Percentiles rank a stretch among this genome's conserved stretches.
phyloP scores from a whole-genome alignment of 108 stramenopile species.

The Stephanodiscus minutulus region DNA sequence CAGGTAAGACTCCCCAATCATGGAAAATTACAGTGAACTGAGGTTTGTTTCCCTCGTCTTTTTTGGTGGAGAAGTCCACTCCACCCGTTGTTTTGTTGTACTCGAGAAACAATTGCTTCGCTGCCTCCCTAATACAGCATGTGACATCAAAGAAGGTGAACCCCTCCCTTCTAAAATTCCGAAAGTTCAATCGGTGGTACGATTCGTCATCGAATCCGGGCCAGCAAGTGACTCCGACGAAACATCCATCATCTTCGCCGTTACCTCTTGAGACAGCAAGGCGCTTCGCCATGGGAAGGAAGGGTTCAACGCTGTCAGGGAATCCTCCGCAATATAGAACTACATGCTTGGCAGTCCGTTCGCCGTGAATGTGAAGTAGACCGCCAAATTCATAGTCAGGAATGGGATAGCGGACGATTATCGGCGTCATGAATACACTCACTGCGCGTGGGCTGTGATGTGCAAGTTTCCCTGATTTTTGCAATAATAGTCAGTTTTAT shows the following conservation, averaged over 20 bases:
- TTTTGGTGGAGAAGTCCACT: not conserved
- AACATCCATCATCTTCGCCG: constrained; percentile 21
- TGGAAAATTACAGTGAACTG: constrained; percentile 54
- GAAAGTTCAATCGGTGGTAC: constrained; percentile 18
- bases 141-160: constrained; percentile 50
- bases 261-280: constrained; percentile 20
- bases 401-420: constrained; percentile 36
- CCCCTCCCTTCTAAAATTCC: constrained; percentile 23
- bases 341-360: constrained; percentile 16
- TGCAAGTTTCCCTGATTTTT: no score
- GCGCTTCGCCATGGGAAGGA: constrained; percentile 42
- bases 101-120: constrained; percentile 20
- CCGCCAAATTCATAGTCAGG: constrained; percentile 39
- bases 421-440: constrained; percentile 22
- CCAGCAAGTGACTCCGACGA: constrained; percentile 52
- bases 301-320: constrained; percentile 49
- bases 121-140: constrained; percentile 39
- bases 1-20: constrained; percentile 57
- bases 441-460: no score
- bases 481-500: no score
- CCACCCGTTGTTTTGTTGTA: constrained; percentile 11
- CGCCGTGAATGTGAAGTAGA: constrained; percentile 42
- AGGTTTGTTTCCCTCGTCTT: constrained; percentile 10
- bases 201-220: constrained; percentile 46
- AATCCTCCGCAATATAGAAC: constrained; percentile 47